A percentile compares a stretch with the other conserved stretches of the same genome.
phyloP scores from a whole-genome alignment of 2,329 filamentous ascomycete genomes.

The Xylariaceae sp. region DNA sequence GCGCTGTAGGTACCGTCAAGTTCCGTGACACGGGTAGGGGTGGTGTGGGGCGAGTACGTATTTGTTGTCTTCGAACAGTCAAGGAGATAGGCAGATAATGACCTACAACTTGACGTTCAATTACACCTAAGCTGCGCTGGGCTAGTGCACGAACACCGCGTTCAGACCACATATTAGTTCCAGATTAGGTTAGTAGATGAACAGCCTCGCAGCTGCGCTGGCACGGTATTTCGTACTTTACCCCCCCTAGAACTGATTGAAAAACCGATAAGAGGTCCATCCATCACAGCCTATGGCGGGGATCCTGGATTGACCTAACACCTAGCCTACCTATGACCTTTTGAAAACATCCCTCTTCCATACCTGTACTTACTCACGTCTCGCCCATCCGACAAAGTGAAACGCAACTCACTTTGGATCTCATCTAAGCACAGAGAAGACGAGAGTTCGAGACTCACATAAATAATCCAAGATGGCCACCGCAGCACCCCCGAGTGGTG shows the following conservation, averaged over 20 bases:
- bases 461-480: conserved; percentile 36
- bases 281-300: conserved; percentile 23
- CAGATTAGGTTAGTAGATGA: conserved; percentile 12
- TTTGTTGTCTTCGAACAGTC: too few species aligned
- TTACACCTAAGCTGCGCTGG: too few species aligned
- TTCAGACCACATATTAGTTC: conserved; percentile 11
- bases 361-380: neutral
- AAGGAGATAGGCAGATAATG: neutral
- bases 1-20: too few species aligned
- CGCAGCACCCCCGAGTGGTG: conserved; percentile 39
- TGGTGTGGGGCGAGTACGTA: too few species aligned
- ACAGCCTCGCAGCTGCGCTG: conserved; percentile 29
- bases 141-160: neutral
- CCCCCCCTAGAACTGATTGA: conserved; percentile 26
- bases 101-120: too few species aligned
- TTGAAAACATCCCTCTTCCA: conserved; percentile 1
- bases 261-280: conserved; percentile 20
- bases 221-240: neutral
- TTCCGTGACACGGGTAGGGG: too few species aligned
- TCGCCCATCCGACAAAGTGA: neutral
- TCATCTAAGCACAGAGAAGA: neutral
- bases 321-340: neutral
- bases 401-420: neutral
- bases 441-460: neutral
- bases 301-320: conserved; percentile 4